phyloP scores from a whole-genome alignment of 2,329 filamentous ascomycete species.

The Sclerotinia minor region DNA sequence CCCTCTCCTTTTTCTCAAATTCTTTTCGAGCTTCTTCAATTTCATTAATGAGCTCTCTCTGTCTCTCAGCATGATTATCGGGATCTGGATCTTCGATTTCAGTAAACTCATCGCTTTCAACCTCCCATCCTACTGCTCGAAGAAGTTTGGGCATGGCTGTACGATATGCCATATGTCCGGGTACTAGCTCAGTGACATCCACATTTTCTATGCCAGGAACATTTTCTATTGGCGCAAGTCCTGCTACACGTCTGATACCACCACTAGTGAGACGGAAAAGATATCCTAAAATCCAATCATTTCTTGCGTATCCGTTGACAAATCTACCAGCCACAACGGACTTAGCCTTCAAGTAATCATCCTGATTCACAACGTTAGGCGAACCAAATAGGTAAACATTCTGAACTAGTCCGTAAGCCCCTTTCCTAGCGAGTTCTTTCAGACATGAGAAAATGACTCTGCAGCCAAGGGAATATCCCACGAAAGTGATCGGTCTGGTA shows the following conservation, averaged over 20 bases:
- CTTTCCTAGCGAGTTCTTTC: slow-evolving; percentile 79
- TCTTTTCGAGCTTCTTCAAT: slow-evolving; percentile 92
- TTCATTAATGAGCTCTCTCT: slow-evolving; percentile 91
- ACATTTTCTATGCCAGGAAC: slow-evolving; percentile 86
- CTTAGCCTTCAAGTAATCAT: slow-evolving; percentile 79
- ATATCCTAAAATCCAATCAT: slow-evolving; percentile 97
- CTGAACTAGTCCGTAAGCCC: slow-evolving; percentile 83
- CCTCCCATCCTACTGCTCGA: slow-evolving; percentile 83
- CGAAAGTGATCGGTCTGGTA: slow-evolving; percentile 84
- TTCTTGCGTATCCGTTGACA: slow-evolving; percentile 89
- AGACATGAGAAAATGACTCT: slow-evolving; percentile 92
- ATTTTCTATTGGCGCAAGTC: slow-evolving; percentile 72
- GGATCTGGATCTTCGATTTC: slow-evolving; percentile 98
- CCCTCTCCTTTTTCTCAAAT: slow-evolving; percentile 72
- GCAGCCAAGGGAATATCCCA: slow-evolving; percentile 91
- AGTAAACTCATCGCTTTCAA: slow-evolving; percentile 89
- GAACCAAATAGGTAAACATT: slow-evolving; percentile 96
- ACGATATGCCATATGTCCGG: slow-evolving; percentile 96
- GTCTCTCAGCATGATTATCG: slow-evolving; percentile 82
- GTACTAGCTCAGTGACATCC: slow-evolving; percentile 80
- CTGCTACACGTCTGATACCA: slow-evolving; percentile 85
- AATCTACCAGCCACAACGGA: slow-evolving; percentile 91
- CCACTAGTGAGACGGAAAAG: slow-evolving; percentile 92
- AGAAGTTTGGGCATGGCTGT: slow-evolving; percentile 86
- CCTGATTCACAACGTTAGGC: slow-evolving; percentile 85